A percentile compares a stretch with the other conserved stretches of the same genome.
Conservation (phyloP, 345 rosid genomes). For the Eucalyptus tenuipes region DNA sequence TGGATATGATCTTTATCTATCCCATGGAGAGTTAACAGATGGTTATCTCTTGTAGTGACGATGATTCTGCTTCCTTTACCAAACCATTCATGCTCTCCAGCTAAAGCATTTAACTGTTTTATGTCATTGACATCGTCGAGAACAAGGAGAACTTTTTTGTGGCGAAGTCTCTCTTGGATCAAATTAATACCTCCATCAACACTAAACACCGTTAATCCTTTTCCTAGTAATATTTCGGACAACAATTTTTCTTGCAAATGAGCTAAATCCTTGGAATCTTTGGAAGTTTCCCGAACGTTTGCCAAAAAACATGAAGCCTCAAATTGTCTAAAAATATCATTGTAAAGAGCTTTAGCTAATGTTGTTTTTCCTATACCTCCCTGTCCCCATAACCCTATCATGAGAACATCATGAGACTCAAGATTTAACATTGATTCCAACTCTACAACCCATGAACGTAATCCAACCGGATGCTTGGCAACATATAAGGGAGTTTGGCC, state of each 20-base stretch:
- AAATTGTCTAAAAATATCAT: neutral
- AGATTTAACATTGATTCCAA: neutral
- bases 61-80: neutral
- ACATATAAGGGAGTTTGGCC: fast-evolving
- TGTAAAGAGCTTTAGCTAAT: neutral
- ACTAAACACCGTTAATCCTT: neutral
- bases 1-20: neutral
- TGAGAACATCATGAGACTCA: neutral
- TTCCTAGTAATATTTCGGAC: neutral
- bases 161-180: neutral
- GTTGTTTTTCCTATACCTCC: neutral
- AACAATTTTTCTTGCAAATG: neutral
- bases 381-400: neutral
- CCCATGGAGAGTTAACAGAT: neutral
- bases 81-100: neutral
- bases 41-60: neutral
- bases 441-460: fast-evolving
- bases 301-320: neutral
- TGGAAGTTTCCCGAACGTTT: neutral
- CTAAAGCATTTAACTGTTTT: neutral
- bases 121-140: neutral
- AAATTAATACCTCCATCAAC: neutral
- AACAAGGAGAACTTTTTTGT: neutral
- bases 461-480: neutral
- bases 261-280: neutral